Conservation (phyloP, 768 basidiomycete species). For the Thelephora aurantiotincta region DNA sequence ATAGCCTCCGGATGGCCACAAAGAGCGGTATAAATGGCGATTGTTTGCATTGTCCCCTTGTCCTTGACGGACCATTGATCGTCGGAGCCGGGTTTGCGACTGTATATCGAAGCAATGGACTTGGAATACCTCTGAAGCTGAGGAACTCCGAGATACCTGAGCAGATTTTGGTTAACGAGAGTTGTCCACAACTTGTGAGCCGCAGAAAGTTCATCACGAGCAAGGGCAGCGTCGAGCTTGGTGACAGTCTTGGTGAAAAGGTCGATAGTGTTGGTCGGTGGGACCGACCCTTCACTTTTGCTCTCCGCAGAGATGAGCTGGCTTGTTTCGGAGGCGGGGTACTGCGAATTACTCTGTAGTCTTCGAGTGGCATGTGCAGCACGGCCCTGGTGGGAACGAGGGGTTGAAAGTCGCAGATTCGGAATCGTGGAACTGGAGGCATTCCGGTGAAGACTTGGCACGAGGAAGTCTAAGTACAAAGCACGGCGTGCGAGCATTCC, state of each 20-base stretch:
- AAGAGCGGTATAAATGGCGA: constrained; percentile 36
- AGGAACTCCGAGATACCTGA: constrained; percentile 29
- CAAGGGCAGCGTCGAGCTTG: constrained; percentile 24
- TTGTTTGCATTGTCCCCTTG: constrained; percentile 22
- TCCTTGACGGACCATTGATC: constrained; percentile 13
- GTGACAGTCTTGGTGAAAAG: constrained; percentile 23
- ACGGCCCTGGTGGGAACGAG: constrained; percentile 1
- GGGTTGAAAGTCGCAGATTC: constrained; percentile 1
- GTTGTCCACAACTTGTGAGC: constrained; percentile 25
- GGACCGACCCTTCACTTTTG: not conserved
- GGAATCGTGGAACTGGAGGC: not conserved
- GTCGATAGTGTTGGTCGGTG: constrained; percentile 14
- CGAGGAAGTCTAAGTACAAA: constrained; percentile 29
- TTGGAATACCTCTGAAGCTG: constrained; percentile 27
- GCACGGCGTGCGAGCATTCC: constrained; percentile 13
- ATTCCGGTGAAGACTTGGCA: constrained; percentile 19
- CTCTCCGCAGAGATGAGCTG: not conserved
- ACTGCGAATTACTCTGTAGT: not conserved
- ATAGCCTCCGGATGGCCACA: constrained; percentile 32
- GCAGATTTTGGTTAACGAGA: constrained; percentile 27
- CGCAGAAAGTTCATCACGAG: constrained; percentile 18
- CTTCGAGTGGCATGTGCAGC: not conserved
- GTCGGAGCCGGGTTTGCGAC: not conserved
- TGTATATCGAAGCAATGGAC: constrained; percentile 19
- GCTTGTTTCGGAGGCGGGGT: constrained; percentile 6